phyloP scores from a whole-genome alignment of 345 rosid species.

The Eucalyptus cladocalyx region DNA sequence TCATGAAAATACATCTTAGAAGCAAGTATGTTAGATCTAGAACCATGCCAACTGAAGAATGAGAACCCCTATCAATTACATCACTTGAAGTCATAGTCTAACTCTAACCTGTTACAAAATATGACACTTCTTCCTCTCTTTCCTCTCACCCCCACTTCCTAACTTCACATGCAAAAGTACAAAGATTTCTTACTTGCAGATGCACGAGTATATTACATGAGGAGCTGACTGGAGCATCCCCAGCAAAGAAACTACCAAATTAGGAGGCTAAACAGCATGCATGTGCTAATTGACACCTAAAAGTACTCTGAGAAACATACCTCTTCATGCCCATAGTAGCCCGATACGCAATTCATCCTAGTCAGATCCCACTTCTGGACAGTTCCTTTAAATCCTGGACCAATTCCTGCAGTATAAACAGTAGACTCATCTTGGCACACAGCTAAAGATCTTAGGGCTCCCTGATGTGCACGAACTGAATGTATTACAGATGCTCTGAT shows the following conservation, averaged over 20 bases:
- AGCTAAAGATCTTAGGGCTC: slow-evolving; percentile 76
- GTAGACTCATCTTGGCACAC: slow-evolving; percentile 76
- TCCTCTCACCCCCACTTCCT: not conserved
- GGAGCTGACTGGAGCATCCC: not conserved
- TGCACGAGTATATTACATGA: not conserved
- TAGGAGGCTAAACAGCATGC: not conserved
- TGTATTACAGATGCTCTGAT: slow-evolving; percentile 68
- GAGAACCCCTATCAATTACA: not conserved
- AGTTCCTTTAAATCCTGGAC: slow-evolving; percentile 89
- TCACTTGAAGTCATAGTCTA: not conserved
- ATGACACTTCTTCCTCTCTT: not conserved
- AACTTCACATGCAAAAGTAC: not conserved
- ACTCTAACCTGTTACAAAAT: not conserved
- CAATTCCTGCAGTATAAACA: slow-evolving; percentile 80
- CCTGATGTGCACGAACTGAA: slow-evolving; percentile 74
- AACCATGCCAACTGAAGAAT: not conserved
- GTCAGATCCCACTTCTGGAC: slow-evolving; percentile 90
- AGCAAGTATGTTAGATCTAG: not conserved
- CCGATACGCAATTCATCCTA: slow-evolving; percentile 60
- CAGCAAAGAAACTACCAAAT: not conserved
- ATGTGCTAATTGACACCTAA: not conserved
- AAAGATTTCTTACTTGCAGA: not conserved
- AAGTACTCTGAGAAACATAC: slow-evolving; percentile 23
- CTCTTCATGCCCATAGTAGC: slow-evolving; percentile 97
- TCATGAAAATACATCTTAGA: not conserved